Evolutionary conservation across 2,329 filamentous ascomycete genomes (phyloP).

Genomic region (Trichophyton benhamiae): DNA sequence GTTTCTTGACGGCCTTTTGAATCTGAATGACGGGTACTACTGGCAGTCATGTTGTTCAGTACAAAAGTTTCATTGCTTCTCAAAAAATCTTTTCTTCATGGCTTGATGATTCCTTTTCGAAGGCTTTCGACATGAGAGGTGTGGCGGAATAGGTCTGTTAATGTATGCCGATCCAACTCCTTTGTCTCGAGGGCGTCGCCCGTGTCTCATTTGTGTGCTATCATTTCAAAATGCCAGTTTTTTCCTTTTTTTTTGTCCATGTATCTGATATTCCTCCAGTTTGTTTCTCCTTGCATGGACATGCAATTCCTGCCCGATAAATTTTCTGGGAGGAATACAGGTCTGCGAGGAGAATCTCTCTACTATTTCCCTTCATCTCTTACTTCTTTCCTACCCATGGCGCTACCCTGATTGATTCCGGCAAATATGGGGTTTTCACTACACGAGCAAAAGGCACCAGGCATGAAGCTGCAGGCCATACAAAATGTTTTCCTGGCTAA

Average conservation of each 20-base stretch:
- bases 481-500: background rate
- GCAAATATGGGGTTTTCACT: background rate
- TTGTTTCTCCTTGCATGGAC: background rate
- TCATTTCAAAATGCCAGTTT: constrained; percentile 2
- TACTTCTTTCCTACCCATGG: background rate
- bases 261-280: background rate
- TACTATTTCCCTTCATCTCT: background rate
- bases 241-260: background rate
- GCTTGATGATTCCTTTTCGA: constrained; percentile 1
- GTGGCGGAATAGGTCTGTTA: constrained; percentile 6
- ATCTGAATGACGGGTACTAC: constrained; percentile 12
- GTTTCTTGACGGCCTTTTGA: constrained; percentile 7
- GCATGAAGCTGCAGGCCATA: background rate
- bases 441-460: background rate
- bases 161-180: constrained; percentile 3
- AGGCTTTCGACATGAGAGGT: constrained; percentile 1
- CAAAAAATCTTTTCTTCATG: background rate
- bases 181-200: constrained; percentile 1
- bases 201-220: constrained; percentile 3
- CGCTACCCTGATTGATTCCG: background rate
- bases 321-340: background rate
- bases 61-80: constrained; percentile 12
- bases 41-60: constrained; percentile 10
- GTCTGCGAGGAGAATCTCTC: background rate
- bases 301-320: background rate